phyloP scores from a whole-genome alignment of 768 basidiomycete genomes.

The Tulasnella sp. region DNA sequence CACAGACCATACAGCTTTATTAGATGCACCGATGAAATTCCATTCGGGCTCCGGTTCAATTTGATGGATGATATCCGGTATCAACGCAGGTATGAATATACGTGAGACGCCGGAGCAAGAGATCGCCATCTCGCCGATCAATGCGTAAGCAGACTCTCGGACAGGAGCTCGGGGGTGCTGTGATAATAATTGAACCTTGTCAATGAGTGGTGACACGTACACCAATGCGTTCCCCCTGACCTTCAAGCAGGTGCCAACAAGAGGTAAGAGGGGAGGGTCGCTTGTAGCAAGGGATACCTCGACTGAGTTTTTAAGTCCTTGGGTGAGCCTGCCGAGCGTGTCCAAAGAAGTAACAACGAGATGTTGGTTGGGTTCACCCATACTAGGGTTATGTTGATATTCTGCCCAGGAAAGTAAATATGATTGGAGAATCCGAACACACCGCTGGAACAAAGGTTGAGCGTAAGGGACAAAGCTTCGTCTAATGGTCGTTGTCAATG shows the following conservation, averaged over 20 bases:
- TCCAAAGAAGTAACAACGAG: constrained; percentile 99
- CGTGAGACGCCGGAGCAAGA: constrained; percentile 79
- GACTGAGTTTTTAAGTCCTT: constrained; percentile 74
- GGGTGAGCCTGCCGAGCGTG: constrained; percentile 85
- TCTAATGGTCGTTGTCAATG: constrained; percentile 93
- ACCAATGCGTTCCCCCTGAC: constrained; percentile 23
- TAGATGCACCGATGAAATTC: constrained; percentile 92
- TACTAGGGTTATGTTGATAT: constrained; percentile 75
- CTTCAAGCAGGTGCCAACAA: constrained; percentile 81
- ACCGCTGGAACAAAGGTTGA: constrained; percentile 83
- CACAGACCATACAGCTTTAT: constrained; percentile 98
- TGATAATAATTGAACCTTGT: not conserved
- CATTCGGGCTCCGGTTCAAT: constrained; percentile 87
- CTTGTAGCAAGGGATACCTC: constrained; percentile 57
- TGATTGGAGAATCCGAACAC: constrained; percentile 69
- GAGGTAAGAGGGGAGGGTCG: constrained; percentile 64
- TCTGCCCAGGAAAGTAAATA: constrained; percentile 77
- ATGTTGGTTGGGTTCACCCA: constrained; percentile 91
- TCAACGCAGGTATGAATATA: constrained; percentile 75
- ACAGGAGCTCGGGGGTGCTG: constrained; percentile 89
- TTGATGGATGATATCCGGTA: constrained; percentile 78
- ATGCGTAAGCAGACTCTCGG: constrained; percentile 92
- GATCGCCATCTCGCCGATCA: constrained; percentile 96
- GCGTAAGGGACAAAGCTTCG: constrained; percentile 79
- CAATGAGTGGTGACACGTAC: not conserved